phyloP scores from a whole-genome alignment of 108 stramenopile genomes.

The Cylindrotheca closterium region DNA sequence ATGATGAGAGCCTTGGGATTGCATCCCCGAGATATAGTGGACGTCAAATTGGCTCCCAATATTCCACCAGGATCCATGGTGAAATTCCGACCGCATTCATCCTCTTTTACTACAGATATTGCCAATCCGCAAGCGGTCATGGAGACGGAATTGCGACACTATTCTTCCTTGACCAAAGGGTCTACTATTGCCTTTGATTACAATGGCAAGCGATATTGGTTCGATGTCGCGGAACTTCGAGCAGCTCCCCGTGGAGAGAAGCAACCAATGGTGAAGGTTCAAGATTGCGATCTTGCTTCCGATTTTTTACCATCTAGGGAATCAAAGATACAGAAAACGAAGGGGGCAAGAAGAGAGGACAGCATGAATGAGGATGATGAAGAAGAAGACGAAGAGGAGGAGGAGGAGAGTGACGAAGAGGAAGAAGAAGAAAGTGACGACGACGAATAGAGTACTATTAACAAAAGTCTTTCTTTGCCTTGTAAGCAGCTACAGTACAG shows the following conservation, averaged over 20 bases:
- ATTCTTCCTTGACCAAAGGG: constrained; percentile 73
- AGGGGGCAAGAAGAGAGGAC: neutral
- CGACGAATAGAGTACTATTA: too few species aligned
- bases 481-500: too few species aligned
- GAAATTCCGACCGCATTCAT: constrained; percentile 76
- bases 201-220: constrained; percentile 76
- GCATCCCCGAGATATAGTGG: constrained; percentile 79
- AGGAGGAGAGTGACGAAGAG: constrained; percentile 1
- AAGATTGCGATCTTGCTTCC: constrained; percentile 87
- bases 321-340: constrained; percentile 6
- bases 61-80: constrained; percentile 74
- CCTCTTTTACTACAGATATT: constrained; percentile 64
- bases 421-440: neutral
- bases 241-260: constrained; percentile 82
- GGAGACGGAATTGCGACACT: constrained; percentile 90
- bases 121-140: constrained; percentile 85
- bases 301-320: constrained; percentile 83
- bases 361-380: neutral
- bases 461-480: too few species aligned
- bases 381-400: neutral
- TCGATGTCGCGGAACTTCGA: constrained; percentile 87
- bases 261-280: constrained; percentile 72
- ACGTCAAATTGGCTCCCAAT: constrained; percentile 54
- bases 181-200: constrained; percentile 87
- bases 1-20: constrained; percentile 85